Evolutionary conservation across 345 rosid species (phyloP).

Genomic region (Pugionium dolabratum): DNA sequence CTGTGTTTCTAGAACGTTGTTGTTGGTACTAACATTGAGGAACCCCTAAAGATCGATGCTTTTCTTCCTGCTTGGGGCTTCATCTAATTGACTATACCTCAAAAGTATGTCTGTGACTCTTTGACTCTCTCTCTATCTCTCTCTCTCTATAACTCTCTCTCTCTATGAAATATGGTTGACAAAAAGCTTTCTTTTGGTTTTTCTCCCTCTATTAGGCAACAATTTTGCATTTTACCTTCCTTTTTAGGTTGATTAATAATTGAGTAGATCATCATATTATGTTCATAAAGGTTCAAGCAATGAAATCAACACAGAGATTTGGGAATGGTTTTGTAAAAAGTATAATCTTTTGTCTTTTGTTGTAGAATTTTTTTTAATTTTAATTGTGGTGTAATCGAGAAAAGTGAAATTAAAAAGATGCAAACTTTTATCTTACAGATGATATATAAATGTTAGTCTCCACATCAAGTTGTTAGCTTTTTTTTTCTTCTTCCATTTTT

Average conservation of each 20-base stretch:
- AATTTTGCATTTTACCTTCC: no score
- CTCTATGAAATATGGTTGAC: no score
- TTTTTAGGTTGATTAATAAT: background rate
- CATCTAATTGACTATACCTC: no score
- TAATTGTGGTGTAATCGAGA: conserved; percentile 31
- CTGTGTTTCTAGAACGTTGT: no score
- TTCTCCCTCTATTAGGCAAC: no score
- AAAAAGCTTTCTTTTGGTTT: no score
- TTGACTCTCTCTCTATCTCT: no score
- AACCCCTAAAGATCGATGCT: no score
- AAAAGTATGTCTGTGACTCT: no score
- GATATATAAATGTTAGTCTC: conserved; percentile 32
- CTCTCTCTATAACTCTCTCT: no score
- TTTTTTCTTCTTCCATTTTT: conserved; percentile 16
- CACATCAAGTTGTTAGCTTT: conserved; percentile 24
- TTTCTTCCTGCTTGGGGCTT: no score
- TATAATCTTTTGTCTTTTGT: conserved; percentile 30
- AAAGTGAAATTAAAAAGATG: conserved; percentile 32
- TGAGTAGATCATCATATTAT: conserved; percentile 15
- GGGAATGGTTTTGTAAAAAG: conserved; percentile 21
- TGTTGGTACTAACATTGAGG: no score
- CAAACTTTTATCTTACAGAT: conserved; percentile 23
- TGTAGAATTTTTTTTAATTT: background rate
- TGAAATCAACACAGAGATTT: background rate
- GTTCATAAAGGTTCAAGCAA: conserved; percentile 27